Evolutionary conservation across 1,284 basidiomycete genomes (phyloP), one percentile per base, ranked within the genome.

Genomic region (Termitomyces sp.): DNA sequence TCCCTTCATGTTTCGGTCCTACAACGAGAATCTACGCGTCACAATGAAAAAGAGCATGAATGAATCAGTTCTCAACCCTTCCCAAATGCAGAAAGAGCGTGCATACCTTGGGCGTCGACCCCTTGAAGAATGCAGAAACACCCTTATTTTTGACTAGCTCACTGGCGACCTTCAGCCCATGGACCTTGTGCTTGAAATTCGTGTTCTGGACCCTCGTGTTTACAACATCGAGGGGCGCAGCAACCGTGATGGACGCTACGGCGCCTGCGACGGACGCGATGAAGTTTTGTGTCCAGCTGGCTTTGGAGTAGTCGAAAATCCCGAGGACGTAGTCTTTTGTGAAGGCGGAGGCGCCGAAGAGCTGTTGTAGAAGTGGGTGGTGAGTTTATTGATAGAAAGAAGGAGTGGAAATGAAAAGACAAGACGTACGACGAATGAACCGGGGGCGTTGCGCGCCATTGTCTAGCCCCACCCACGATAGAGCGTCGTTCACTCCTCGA

Each of bases 381-480:
- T 39, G 8, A 48, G 16, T 14, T 3, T 3, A 5, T 6, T 3
- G 31, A n/a, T 1, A 26, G 16, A 1, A 35, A 4, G 9, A 7
- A 18, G 18, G 30, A 37, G 16, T 18, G 21, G 19, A 24, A n/a
- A 11, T 21, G 3, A n/a, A 8, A n/a, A n/a, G n/a, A n/a, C n/a
- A n/a, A n/a, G 51, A 77, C 89, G 57, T 64, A 93, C 92, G 50
- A 96, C 93, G 63, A 99, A 99, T 51, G 83, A 88, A 13, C 96
- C 96, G 2, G 96, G 96, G 1, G 96, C 96, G 67, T 99, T 99
- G 53, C 96, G 84, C 1, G 94, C 95, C 77, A 97, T 91, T 34
- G 96, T 99, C 96, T 96, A 98, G 51, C 95, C 96, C 91, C 94
- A 97, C 37, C 96, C 96, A 60, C 94, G 86, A 74, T 99, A 99